Percentiles rank a stretch among this genome's conserved stretches.
These are phyloP conservation scores for Smithsoniella earleae DNA, from an alignment of 163 green algal genomes.

Conservation along the genomic window DNA sequence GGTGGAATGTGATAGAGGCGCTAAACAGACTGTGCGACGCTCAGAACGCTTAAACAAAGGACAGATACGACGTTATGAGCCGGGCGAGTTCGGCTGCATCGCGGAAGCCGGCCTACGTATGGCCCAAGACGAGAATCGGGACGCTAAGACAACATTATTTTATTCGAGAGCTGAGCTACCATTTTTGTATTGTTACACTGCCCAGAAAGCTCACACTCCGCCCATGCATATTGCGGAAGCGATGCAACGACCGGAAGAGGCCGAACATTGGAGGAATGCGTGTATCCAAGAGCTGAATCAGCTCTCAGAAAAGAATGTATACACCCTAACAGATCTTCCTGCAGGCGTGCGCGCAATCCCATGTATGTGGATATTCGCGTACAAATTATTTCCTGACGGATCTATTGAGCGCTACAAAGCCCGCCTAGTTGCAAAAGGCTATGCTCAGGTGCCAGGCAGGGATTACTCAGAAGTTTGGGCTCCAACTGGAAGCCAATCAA, in stretches of 20 bases:
- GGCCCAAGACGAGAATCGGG: not conserved
- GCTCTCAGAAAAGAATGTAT: not conserved
- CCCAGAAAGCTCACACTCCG: not conserved
- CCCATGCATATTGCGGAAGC: not conserved
- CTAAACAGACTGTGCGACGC: not conserved
- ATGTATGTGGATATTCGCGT: not conserved
- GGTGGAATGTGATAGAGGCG: not conserved
- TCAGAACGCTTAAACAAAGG: not conserved
- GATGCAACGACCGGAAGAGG: not conserved
- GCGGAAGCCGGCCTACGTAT: not conserved
- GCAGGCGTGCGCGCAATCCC: not conserved
- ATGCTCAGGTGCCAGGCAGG: not conserved
- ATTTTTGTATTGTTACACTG: not conserved
- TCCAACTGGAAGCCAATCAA: not conserved
- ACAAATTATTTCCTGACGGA: not conserved
- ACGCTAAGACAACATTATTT: not conserved
- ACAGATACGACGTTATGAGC: not conserved
- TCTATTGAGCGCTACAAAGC: not conserved
- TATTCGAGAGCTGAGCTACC: not conserved
- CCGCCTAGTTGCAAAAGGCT: constrained; percentile 1
- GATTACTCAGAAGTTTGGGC: not conserved
- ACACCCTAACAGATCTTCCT: not conserved
- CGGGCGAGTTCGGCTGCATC: not conserved
- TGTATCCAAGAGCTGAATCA: not conserved
- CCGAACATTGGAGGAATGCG: not conserved